Conservation (phyloP, 179 eudicot genomes). For the Nepenthes alata region DNA sequence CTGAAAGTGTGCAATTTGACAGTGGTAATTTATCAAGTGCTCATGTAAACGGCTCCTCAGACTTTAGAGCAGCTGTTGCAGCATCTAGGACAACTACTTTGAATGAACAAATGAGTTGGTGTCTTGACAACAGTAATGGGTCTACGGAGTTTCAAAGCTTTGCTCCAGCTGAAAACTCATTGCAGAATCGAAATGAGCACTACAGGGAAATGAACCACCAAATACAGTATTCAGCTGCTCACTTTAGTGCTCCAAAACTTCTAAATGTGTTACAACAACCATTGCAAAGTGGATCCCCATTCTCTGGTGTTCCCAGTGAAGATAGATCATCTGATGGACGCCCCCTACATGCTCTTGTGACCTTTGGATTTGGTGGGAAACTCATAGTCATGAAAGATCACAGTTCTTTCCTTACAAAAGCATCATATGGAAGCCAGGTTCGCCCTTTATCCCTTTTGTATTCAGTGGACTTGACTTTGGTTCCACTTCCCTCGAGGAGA, state of each 20-base stretch:
- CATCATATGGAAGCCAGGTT: slow-evolving; percentile 52
- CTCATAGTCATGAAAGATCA: slow-evolving; percentile 55
- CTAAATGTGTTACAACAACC: slow-evolving; percentile 29
- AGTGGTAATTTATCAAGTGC: slow-evolving; percentile 17
- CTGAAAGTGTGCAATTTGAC: slow-evolving; percentile 16
- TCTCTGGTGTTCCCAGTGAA: slow-evolving; percentile 21
- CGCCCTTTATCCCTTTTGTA: not conserved
- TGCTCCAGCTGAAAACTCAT: slow-evolving; percentile 20
- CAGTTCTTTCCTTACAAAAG: slow-evolving; percentile 11
- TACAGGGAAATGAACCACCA: slow-evolving; percentile 22
- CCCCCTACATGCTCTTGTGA: slow-evolving; percentile 68
- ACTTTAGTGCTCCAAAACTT: slow-evolving; percentile 23
- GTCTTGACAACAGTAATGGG: slow-evolving; percentile 19
- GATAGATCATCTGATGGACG: slow-evolving; percentile 63
- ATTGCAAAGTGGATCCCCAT: slow-evolving; percentile 24
- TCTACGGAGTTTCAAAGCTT: slow-evolving; percentile 19
- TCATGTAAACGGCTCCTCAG: slow-evolving; percentile 3
- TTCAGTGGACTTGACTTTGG: not conserved
- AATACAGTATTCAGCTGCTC: slow-evolving; percentile 19
- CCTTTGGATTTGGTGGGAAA: slow-evolving; percentile 89
- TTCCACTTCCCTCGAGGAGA: not conserved
- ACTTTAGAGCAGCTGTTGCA: slow-evolving; percentile 1
- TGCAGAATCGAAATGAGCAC: slow-evolving; percentile 20
- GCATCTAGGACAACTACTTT: slow-evolving; percentile 7
- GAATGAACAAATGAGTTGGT: slow-evolving; percentile 21